Evolutionary conservation across 305 asterid genomes (phyloP), one percentile per base, ranked within the genome.

Genomic region (Striga hermonthica): DNA sequence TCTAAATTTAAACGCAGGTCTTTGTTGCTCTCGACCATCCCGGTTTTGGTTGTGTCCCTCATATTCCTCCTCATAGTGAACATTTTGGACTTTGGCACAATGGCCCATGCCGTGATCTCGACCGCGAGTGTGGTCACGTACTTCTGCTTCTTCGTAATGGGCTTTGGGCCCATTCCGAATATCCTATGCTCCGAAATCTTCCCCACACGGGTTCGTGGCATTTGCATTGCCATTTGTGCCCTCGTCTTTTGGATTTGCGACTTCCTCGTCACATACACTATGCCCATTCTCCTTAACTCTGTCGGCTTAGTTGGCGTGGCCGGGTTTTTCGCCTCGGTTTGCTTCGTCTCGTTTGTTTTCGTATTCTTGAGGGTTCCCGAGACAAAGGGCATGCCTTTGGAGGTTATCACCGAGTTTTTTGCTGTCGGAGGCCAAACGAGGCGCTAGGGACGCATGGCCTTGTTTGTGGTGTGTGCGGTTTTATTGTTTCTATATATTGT

Each of bases 351-450:
- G 4, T 82, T 68, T 80, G 5, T 84, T 13, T 84, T 84, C 57
- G 69, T 84, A 63, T 84, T 54, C 81, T 68, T 82, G 73, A 78
- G 84, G 81, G 91, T 84, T 56, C 91, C 91, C 0, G 91, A 80
- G 55, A 84, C 91, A 7, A 84, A 82, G 69, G 91, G 91, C 41
- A 84, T 84, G 91, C 91, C 91, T 39, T 68, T 82, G 35, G 91
- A 80, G 71, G 88, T 84, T 57, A 84, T 84, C 67, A 80, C 88
- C 0, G 91, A 84, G 81, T 85, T 85, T 72, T 85, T 85, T 16
- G 83, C 91, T 28, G 84, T 81, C 56, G 91, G 91, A 44, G 88
- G 9, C 86, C 22, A 79, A 72, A 70, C 85, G 82, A 66, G 72
- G 60, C 68, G 82, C 65, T 37, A 39, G 9, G n/a, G n/a, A n/a